These are phyloP conservation scores for Apiotrichum mycotoxinovorans DNA, from an alignment of 1,284 basidiomycete genomes.

Conservation along the genomic window DNA sequence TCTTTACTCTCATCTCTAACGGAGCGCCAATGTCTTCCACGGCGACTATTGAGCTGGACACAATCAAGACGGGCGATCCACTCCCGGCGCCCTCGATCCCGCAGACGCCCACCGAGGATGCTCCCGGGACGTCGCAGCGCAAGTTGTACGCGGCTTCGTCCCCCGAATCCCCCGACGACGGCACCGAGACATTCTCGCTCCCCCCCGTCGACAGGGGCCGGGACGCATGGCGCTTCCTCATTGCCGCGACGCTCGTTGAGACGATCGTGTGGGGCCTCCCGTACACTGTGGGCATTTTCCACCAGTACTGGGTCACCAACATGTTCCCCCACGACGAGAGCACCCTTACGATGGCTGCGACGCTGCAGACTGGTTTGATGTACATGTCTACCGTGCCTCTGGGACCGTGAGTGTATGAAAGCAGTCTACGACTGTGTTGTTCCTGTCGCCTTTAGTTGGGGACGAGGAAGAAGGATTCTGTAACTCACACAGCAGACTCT, in stretches of 20 bases:
- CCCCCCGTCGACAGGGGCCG: constrained; percentile 42
- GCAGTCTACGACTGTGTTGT: background rate
- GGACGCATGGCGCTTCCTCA: constrained; percentile 45
- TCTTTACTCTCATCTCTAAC: too few relatives aligned
- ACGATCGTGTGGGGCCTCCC: constrained; percentile 19
- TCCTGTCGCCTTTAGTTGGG: background rate
- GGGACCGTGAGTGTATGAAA: constrained; percentile 9
- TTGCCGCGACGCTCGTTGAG: constrained; percentile 42
- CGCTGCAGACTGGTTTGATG: constrained; percentile 44
- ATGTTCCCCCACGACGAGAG: constrained; percentile 34
- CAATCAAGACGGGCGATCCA: too few relatives aligned
- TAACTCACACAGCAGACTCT: constrained; percentile 21
- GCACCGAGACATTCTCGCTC: constrained; percentile 19
- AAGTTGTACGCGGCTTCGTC: too few relatives aligned
- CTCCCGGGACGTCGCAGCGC: too few relatives aligned
- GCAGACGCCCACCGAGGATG: too few relatives aligned
- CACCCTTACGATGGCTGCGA: constrained; percentile 43
- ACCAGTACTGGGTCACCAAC: constrained; percentile 43
- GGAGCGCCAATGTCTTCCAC: too few relatives aligned
- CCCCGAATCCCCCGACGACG: too few relatives aligned
- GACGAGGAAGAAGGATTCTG: background rate
- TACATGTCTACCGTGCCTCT: constrained; percentile 10
- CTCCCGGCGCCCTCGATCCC: too few relatives aligned
- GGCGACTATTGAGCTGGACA: too few relatives aligned
- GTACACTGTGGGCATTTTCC: constrained; percentile 46